These are phyloP conservation scores for Cyclocybe cylindracea DNA, from an alignment of 768 basidiomycete species.

Conservation along the genomic window DNA sequence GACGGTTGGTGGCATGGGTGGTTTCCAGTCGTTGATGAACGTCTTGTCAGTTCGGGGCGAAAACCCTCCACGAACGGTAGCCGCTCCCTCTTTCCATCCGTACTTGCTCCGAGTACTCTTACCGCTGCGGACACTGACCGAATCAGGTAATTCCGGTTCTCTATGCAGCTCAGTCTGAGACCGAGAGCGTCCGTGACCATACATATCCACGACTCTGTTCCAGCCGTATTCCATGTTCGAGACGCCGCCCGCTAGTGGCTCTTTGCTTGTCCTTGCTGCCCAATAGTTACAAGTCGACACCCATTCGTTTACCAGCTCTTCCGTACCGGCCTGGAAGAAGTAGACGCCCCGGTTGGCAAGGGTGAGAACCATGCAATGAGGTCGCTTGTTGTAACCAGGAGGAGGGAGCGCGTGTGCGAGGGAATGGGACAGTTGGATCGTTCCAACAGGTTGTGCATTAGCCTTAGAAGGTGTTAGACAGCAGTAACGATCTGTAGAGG, in stretches of 20 bases:
- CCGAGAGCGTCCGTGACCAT: conserved; percentile 49
- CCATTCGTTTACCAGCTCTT: conserved; percentile 99
- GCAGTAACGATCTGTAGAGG: neutral
- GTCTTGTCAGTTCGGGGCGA: conserved; percentile 80
- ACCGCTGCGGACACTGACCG: conserved; percentile 72
- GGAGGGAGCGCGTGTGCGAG: conserved; percentile 85
- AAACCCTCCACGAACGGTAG: conserved; percentile 62
- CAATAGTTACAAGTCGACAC: conserved; percentile 99
- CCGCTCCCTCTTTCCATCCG: conserved; percentile 66
- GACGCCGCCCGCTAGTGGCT: conserved; percentile 93
- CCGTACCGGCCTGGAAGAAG: conserved; percentile 98
- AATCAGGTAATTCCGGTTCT: conserved; percentile 58
- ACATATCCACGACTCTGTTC: conserved; percentile 71
- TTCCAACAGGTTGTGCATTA: conserved; percentile 85
- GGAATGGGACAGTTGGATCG: conserved; percentile 83
- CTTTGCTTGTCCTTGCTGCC: conserved; percentile 94
- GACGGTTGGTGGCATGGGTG: conserved; percentile 82
- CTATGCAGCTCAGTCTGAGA: conserved; percentile 58
- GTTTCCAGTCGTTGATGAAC: conserved; percentile 91
- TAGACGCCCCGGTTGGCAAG: conserved; percentile 88
- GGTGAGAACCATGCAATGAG: conserved; percentile 94
- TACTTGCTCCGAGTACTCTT: conserved; percentile 76
- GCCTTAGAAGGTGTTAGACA: conserved; percentile 48
- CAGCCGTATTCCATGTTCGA: conserved; percentile 99
- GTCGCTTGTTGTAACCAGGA: conserved; percentile 91